Conservation (phyloP, 345 rosid species). For the Acer negundo region DNA sequence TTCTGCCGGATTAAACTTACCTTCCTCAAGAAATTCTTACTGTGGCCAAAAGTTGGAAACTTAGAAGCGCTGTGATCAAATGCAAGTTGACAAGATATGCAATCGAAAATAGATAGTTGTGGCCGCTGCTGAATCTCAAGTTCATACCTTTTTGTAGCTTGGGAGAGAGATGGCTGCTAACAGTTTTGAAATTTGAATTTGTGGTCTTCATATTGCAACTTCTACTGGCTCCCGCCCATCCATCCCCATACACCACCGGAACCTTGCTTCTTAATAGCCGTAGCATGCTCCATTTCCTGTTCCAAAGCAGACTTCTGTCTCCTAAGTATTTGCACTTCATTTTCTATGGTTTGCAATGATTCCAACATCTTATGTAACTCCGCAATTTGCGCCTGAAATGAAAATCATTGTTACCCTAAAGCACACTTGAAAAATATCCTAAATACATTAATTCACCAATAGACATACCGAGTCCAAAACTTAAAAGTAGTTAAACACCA, state of each 20-base stretch:
- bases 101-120: not conserved
- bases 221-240: constrained; percentile 51
- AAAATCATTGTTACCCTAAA: constrained; percentile 19
- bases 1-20: not conserved
- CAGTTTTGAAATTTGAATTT: not conserved
- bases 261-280: constrained; percentile 56
- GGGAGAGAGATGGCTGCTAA: not conserved
- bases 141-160: not conserved
- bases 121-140: not conserved
- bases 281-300: constrained; percentile 56
- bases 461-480: not conserved
- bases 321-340: constrained; percentile 80
- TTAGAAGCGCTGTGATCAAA: not conserved
- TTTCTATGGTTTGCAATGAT: constrained; percentile 69
- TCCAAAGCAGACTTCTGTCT: constrained; percentile 71
- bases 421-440: not conserved
- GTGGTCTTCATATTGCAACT: constrained; percentile 14
- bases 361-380: constrained; percentile 84
- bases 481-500: not conserved
- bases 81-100: constrained; percentile 3
- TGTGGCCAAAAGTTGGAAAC: not conserved
- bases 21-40: not conserved
- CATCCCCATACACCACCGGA: constrained; percentile 89
- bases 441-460: not conserved
- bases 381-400: constrained; percentile 86